These are phyloP conservation scores for Sordariomycetes sp. DNA, from an alignment of 2,329 filamentous ascomycete genomes.

Conservation along the genomic window DNA sequence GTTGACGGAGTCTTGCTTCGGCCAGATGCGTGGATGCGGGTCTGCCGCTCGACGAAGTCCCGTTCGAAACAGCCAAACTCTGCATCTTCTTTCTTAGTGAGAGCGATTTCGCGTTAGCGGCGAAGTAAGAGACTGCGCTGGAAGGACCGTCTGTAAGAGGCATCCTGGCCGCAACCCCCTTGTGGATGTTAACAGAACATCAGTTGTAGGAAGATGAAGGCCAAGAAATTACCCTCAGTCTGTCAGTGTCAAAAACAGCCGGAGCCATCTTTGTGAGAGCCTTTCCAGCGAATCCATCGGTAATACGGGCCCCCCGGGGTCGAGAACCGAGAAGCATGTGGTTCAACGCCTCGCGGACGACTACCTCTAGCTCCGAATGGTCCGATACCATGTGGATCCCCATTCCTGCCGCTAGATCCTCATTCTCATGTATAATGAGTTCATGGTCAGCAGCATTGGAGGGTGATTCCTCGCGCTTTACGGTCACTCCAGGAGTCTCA, in stretches of 20 bases:
- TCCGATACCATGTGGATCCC: background rate
- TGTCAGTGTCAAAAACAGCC: background rate
- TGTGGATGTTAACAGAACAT: background rate
- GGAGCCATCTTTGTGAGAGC: background rate
- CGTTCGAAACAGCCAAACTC: background rate
- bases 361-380: background rate
- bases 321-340: background rate
- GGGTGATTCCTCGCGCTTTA: background rate
- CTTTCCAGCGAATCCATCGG: background rate
- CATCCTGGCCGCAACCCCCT: background rate
- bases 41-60: background rate
- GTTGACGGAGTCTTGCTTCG: background rate
- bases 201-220: background rate
- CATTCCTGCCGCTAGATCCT: background rate
- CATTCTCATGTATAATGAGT: background rate
- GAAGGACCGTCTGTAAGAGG: background rate
- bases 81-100: background rate
- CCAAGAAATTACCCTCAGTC: background rate
- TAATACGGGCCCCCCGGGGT: background rate
- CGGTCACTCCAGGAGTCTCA: background rate
- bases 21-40: background rate
- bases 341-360: background rate
- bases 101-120: background rate
- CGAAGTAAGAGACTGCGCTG: background rate
- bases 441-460: background rate